Conservation (phyloP, 2,329 filamentous ascomycete genomes). For the Alternaria sp. region DNA sequence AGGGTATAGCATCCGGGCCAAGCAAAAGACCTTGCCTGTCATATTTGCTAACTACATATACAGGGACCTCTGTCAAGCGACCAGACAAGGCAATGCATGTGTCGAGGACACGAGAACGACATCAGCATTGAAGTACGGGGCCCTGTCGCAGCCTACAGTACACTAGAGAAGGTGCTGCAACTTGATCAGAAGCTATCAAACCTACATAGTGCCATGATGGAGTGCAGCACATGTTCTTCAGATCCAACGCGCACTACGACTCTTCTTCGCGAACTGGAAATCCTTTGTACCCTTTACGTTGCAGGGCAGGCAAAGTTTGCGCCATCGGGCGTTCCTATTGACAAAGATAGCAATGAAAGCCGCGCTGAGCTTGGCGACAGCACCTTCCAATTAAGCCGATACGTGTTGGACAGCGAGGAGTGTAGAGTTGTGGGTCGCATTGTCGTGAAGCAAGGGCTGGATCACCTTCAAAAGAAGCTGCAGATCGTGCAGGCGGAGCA, state of each 20-base stretch:
- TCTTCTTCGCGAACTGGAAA: background rate
- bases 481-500: background rate
- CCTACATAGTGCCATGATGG: background rate
- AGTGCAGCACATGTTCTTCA: background rate
- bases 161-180: conserved; percentile 1
- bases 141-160: background rate
- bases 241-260: background rate
- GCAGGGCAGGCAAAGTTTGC: background rate
- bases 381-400: background rate
- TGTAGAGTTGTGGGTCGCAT: background rate
- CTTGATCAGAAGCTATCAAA: conserved; percentile 1
- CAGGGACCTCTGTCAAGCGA: background rate
- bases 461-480: background rate
- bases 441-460: background rate
- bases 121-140: background rate
- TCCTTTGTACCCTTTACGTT: background rate
- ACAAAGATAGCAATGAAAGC: background rate
- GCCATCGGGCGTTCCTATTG: background rate
- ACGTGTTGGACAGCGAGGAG: background rate
- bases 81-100: conserved; percentile 3
- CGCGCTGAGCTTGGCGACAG: background rate
- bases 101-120: background rate
- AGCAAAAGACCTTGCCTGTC: background rate
- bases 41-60: background rate
- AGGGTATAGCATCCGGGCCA: background rate